A percentile compares a stretch with the other conserved stretches of the same genome.
These are phyloP conservation scores for Fusarium tricinctum DNA, from an alignment of 2,329 filamentous ascomycete genomes.

Conservation along the genomic window DNA sequence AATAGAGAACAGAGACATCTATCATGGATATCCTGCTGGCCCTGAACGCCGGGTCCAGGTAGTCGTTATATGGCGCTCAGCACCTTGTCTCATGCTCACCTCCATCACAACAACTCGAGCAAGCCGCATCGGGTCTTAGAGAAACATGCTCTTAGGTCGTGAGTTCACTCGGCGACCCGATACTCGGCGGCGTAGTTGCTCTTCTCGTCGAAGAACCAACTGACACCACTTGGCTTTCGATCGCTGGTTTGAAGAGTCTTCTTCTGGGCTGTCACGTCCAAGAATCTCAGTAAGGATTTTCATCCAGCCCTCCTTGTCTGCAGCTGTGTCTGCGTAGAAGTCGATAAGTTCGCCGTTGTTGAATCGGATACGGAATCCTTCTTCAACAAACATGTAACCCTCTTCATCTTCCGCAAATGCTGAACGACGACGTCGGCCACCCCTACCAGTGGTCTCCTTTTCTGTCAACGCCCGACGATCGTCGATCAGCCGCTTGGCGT, in stretches of 20 bases:
- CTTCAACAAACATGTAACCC: constrained; percentile 99
- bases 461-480: constrained; percentile 87
- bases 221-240: constrained; percentile 75
- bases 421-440: constrained; percentile 86
- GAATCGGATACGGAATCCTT: constrained; percentile 98
- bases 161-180: constrained; percentile 68
- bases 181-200: constrained; percentile 68
- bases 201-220: constrained; percentile 74
- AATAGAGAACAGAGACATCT: constrained; percentile 46
- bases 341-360: constrained; percentile 98
- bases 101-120: constrained; percentile 23
- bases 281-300: constrained; percentile 81
- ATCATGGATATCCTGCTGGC: constrained; percentile 39
- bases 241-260: constrained; percentile 59
- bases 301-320: constrained; percentile 96
- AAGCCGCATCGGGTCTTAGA: constrained; percentile 53
- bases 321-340: constrained; percentile 92
- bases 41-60: constrained; percentile 50
- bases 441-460: constrained; percentile 82
- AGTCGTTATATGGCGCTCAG: constrained; percentile 43
- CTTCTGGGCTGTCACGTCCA: constrained; percentile 67
- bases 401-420: constrained; percentile 98
- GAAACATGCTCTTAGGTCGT: constrained; percentile 70
- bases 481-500: constrained; percentile 93
- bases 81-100: constrained; percentile 44